Percentiles rank a stretch among this genome's conserved stretches.
phyloP scores from a whole-genome alignment of 1,284 basidiomycete species.

The Ustanciosporium gigantosporum region DNA sequence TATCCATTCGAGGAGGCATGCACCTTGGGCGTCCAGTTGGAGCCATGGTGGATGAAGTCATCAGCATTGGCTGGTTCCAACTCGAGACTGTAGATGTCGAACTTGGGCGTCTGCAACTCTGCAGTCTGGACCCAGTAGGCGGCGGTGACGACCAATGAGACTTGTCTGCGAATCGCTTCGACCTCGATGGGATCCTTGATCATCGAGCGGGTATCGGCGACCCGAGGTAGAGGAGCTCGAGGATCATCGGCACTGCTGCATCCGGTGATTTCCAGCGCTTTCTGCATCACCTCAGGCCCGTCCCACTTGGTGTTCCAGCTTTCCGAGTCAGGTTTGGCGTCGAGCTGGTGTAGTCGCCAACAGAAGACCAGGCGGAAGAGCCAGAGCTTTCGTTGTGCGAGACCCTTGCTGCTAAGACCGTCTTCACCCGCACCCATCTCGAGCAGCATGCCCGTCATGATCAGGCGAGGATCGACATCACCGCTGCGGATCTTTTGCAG shows the following conservation, averaged over 20 bases:
- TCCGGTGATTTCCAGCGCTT: constrained; percentile 30
- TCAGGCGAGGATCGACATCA: constrained; percentile 40
- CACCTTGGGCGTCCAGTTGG: constrained; percentile 39
- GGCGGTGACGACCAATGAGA: constrained; percentile 22
- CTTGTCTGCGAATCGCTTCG: constrained; percentile 25
- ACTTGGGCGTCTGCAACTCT: constrained; percentile 37
- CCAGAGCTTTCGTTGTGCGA: constrained; percentile 38
- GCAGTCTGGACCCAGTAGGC: constrained; percentile 40
- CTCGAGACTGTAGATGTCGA: constrained; percentile 36
- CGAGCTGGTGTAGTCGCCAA: constrained; percentile 44
- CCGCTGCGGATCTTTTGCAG: constrained; percentile 40
- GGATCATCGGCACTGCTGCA: constrained; percentile 18
- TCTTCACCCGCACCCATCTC: constrained; percentile 48
- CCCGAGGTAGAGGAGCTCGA: constrained; percentile 28
- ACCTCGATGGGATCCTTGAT: constrained; percentile 37
- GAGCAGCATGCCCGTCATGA: constrained; percentile 38
- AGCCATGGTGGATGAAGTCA: constrained; percentile 44
- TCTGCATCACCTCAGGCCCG: constrained; percentile 26
- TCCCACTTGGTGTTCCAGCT: constrained; percentile 33
- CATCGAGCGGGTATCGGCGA: constrained; percentile 25
- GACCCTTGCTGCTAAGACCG: constrained; percentile 35
- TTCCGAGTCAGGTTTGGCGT: constrained; percentile 29
- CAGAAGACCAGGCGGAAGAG: constrained; percentile 36
- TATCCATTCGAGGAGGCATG: constrained; percentile 32
- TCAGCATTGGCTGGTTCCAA: constrained; percentile 31